phyloP scores from a whole-genome alignment of 1,139 yeast species.

The Hemisphaericaspora xylofermentans region DNA sequence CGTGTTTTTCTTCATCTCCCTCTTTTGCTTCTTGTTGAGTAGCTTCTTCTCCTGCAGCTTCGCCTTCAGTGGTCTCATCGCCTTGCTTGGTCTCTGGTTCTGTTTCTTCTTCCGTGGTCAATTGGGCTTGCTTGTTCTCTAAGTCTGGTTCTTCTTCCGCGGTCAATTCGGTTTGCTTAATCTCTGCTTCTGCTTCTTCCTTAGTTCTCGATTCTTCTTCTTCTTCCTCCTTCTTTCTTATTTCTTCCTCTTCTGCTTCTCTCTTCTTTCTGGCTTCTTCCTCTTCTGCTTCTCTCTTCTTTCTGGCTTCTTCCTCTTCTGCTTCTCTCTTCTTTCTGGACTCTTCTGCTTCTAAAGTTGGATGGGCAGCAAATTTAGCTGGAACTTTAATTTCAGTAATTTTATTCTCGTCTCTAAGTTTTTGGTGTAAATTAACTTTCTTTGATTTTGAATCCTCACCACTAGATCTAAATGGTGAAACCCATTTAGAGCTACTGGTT shows the following conservation, averaged over 20 bases:
- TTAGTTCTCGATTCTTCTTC: conserved; percentile 11
- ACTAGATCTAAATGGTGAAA: conserved; percentile 50
- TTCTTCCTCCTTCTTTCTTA: conserved; percentile 8
- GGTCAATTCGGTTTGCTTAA: too few relatives aligned
- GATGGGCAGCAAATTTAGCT: conserved; percentile 40
- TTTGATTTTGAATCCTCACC: conserved; percentile 18
- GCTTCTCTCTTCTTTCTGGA: conserved; percentile 19
- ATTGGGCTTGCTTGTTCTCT: too few relatives aligned
- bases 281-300: conserved; percentile 19
- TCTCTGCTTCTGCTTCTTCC: too few relatives aligned
- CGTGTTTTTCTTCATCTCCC: conserved; percentile 12
- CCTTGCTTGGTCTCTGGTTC: too few relatives aligned
- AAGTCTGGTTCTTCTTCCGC: too few relatives aligned
- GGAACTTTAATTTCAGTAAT: conserved; percentile 41
- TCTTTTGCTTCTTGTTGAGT: conserved; percentile 10
- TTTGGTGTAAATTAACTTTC: conserved; percentile 28
- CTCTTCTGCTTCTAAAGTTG: conserved; percentile 39
- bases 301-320: conserved; percentile 20
- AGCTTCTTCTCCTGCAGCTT: too few relatives aligned
- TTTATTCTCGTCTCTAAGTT: conserved; percentile 37
- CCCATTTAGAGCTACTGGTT: conserved; percentile 44
- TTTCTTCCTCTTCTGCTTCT: conserved; percentile 16
- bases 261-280: conserved; percentile 11
- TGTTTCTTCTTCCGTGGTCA: too few relatives aligned
- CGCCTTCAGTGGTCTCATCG: too few relatives aligned